Conservation (phyloP, 2,329 filamentous ascomycete species). For the Botrytis fabae region DNA sequence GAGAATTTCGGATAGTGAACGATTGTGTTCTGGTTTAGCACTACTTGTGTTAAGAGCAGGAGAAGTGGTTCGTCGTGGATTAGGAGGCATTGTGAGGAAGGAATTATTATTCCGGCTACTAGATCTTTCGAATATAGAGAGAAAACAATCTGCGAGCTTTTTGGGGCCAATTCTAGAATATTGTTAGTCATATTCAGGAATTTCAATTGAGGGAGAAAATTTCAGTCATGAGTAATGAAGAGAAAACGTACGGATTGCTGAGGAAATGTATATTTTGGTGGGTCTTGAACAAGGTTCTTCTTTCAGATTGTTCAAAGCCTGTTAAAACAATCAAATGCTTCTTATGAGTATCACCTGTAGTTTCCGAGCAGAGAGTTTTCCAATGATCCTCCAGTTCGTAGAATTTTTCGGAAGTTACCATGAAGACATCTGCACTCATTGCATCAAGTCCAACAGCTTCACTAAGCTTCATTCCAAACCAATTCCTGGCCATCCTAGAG, state of each 20-base stretch:
- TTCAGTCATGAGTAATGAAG: not conserved
- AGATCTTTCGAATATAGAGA: conserved; percentile 9
- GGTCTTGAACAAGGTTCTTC: not conserved
- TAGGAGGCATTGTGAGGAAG: not conserved
- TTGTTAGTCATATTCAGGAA: not conserved
- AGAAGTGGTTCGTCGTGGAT: not conserved
- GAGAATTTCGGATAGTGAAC: not conserved
- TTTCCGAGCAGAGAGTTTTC: not conserved
- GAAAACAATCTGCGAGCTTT: conserved; percentile 14
- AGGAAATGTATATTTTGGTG: conserved; percentile 17
- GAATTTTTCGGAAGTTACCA: conserved; percentile 13
- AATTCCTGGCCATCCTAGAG: conserved; percentile 21
- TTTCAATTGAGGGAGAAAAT: too few relatives aligned
- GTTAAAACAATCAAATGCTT: conserved; percentile 18
- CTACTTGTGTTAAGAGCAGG: not conserved
- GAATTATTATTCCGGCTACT: not conserved
- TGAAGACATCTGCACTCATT: conserved; percentile 9
- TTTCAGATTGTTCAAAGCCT: not conserved
- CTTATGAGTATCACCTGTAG: not conserved
- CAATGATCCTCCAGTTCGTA: not conserved
- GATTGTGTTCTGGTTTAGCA: not conserved
- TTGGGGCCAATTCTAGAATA: conserved; percentile 12
- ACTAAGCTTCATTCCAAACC: conserved; percentile 23
- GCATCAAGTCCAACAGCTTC: conserved; percentile 3
- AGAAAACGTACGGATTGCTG: conserved; percentile 13